Evolutionary conservation across 306 rosid species (phyloP).

Genomic region (Datisca glomerata): DNA sequence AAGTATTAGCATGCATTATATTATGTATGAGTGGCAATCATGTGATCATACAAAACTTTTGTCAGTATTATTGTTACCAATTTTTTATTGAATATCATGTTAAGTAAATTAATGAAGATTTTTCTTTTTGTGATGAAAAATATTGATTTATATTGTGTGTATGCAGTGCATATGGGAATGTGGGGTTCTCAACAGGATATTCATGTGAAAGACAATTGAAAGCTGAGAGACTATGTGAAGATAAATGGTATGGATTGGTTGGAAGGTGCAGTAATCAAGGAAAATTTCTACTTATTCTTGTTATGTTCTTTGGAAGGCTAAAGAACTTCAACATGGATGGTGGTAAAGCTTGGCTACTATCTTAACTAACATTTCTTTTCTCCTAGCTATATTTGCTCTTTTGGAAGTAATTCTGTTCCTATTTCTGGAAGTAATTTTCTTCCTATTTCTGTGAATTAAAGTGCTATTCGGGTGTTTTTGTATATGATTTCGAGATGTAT

Average conservation of each 20-base stretch:
- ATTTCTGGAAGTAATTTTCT: background rate
- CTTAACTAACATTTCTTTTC: background rate
- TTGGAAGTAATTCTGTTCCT: background rate
- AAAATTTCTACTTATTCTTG: constrained; percentile 31
- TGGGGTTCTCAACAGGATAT: constrained; percentile 55
- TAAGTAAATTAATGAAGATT: too few species aligned
- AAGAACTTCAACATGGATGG: constrained; percentile 43
- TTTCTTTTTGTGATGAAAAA: too few species aligned
- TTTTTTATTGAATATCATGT: too few species aligned
- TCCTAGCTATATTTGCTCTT: too few species aligned
- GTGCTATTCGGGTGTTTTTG: background rate
- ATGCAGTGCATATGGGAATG: constrained; percentile 68
- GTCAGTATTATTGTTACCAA: too few species aligned
- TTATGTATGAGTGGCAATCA: too few species aligned
- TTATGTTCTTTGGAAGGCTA: constrained; percentile 67
- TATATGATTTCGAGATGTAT: background rate
- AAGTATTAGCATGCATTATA: too few species aligned
- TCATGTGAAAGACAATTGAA: constrained; percentile 35
- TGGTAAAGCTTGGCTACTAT: constrained; percentile 16
- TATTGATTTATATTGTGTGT: too few species aligned
- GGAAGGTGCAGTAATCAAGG: constrained; percentile 51
- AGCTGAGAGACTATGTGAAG: constrained; percentile 14
- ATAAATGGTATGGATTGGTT: constrained; percentile 34
- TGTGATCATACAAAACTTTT: too few species aligned
- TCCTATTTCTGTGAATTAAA: background rate